phyloP scores from a whole-genome alignment of 345 rosid species.

The Luvunga scandens region DNA sequence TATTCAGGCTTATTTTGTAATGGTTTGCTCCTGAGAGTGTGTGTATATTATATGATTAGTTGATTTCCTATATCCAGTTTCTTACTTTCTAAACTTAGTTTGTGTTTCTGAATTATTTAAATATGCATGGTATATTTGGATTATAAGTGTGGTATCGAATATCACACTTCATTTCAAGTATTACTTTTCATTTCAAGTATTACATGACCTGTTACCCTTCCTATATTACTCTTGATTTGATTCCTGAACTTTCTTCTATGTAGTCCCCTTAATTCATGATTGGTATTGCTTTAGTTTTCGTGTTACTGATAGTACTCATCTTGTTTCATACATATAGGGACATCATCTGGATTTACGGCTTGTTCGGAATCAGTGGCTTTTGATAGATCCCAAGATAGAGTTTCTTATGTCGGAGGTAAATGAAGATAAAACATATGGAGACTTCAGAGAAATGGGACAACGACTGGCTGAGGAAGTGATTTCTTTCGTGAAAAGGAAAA shows the following conservation, averaged over 20 bases:
- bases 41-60: not conserved
- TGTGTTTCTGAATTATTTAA: not conserved
- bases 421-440: constrained; percentile 88
- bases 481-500: constrained; percentile 69
- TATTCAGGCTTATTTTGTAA: not conserved
- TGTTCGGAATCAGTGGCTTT: constrained; percentile 93
- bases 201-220: not conserved
- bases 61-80: not conserved
- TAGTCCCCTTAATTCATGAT: not conserved
- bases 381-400: constrained; percentile 85
- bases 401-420: constrained; percentile 95
- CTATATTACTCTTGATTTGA: not conserved
- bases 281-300: not conserved
- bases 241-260: not conserved
- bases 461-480: constrained; percentile 89
- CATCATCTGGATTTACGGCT: constrained; percentile 95
- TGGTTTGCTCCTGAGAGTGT: not conserved
- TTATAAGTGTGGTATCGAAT: not conserved
- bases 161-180: not conserved
- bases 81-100: not conserved
- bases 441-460: constrained; percentile 94
- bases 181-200: not conserved
- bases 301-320: not conserved
- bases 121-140: not conserved
- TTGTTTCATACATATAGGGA: constrained; percentile 44